phyloP scores from a whole-genome alignment of 1,284 basidiomycete genomes.

The Phylloboletellus chloephorus region DNA sequence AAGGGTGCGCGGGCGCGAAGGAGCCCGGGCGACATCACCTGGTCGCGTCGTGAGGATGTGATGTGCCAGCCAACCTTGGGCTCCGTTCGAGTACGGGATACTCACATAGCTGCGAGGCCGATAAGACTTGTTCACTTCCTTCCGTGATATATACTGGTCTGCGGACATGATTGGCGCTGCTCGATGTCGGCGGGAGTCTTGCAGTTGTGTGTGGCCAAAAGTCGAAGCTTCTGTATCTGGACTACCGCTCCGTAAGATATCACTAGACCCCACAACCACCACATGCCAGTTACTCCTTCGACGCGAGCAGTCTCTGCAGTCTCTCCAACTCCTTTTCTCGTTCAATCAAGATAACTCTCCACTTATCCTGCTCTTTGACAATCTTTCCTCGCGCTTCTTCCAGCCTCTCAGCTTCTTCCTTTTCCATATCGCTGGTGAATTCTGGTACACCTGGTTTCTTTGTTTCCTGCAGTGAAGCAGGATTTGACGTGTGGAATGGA shows the following conservation, averaged over 20 bases:
- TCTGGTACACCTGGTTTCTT: slow-evolving; percentile 65
- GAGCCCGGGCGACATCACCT: slow-evolving; percentile 84
- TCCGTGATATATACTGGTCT: slow-evolving; percentile 35
- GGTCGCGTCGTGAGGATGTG: not conserved
- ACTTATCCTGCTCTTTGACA: slow-evolving; percentile 57
- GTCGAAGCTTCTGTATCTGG: too few relatives aligned
- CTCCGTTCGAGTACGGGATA: not conserved
- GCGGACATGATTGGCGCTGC: slow-evolving; percentile 17
- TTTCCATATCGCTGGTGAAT: slow-evolving; percentile 79
- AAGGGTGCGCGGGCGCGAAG: slow-evolving; percentile 85
- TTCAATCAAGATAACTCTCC: slow-evolving; percentile 57
- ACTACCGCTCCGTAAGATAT: too few relatives aligned
- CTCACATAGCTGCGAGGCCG: slow-evolving; percentile 38
- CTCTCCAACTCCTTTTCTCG: slow-evolving; percentile 67
- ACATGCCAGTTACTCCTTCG: slow-evolving; percentile 7
- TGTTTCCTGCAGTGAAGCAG: slow-evolving; percentile 57
- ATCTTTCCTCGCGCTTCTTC: slow-evolving; percentile 74
- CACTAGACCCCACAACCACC: too few relatives aligned
- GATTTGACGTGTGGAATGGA: slow-evolving; percentile 65
- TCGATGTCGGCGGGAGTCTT: not conserved
- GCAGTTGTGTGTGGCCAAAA: slow-evolving; percentile 16
- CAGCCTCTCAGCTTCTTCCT: slow-evolving; percentile 76
- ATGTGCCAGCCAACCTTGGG: too few relatives aligned
- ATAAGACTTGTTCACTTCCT: slow-evolving; percentile 35
- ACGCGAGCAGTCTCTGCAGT: slow-evolving; percentile 43